Evolutionary conservation across 495 filamentous ascomycete genomes (phyloP).

Genomic region (Chaetomium fimeti): DNA sequence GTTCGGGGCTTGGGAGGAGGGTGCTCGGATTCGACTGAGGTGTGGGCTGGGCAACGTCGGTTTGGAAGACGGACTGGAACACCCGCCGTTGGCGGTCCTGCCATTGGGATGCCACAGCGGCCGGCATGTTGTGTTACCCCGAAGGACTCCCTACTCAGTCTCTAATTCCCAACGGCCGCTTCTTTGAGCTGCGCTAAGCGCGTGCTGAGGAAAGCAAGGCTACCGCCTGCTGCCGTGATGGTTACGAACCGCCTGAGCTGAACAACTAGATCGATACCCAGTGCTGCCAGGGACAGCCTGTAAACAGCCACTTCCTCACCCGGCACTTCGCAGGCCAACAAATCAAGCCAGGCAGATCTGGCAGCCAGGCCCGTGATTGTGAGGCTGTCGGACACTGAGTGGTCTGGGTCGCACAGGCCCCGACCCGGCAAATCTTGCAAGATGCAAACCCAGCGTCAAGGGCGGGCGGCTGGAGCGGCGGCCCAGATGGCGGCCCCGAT

Average conservation of each 20-base stretch:
- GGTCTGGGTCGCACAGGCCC: not conserved
- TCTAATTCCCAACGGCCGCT: not conserved
- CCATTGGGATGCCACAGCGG: slow-evolving; percentile 40
- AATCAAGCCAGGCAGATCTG: not conserved
- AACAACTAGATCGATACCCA: not conserved
- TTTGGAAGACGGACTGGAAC: slow-evolving; percentile 55
- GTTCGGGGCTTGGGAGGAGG: slow-evolving; percentile 37
- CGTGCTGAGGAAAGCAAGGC: slow-evolving; percentile 1
- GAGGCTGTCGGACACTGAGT: not conserved
- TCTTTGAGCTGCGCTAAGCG: not conserved
- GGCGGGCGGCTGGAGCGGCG: slow-evolving; percentile 8
- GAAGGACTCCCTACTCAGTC: not conserved
- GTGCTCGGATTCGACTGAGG: slow-evolving; percentile 42
- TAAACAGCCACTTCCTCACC: not conserved
- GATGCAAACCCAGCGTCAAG: not conserved
- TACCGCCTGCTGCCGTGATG: not conserved
- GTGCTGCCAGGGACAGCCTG: not conserved
- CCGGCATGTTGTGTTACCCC: slow-evolving; percentile 24
- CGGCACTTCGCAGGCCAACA: not conserved
- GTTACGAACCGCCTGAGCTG: not conserved
- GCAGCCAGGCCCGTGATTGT: not conserved
- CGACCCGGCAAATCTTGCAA: not conserved
- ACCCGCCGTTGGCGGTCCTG: slow-evolving; percentile 43
- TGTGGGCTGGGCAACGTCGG: slow-evolving; percentile 45
- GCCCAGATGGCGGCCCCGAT: slow-evolving; percentile 7